Evolutionary conservation across 352 stramenopile genomes (phyloP), one percentile per base, ranked within the genome.

Genomic region (Pythium guiyangense): DNA sequence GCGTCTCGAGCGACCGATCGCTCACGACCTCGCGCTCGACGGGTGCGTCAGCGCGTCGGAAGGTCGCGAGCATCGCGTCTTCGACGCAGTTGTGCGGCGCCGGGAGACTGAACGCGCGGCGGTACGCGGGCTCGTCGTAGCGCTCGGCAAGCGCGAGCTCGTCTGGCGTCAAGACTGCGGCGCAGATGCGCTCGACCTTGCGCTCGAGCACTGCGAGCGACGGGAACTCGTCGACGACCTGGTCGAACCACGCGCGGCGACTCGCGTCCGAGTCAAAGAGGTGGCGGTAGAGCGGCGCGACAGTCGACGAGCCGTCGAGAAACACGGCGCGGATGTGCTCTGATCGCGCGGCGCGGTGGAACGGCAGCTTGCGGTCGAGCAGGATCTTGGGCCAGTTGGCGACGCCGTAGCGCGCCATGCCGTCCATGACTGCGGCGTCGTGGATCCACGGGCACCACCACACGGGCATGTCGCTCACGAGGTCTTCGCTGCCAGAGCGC

Each of bases 391-490:
- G 69, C 84, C 84, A 94, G 8, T 71, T 80, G 27, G 69, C 84
- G 29, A 96, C 64, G 55, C 86, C 86, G 57, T 90, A 77, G 12
- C 70, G 72, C 45, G 85, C 84, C 79, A 96, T 92, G 29, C 81
- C 86, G 48, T 86, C 86, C 20, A 96, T 79, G 11, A 93, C 44
- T 2, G 71, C 80, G 18, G 90, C 57, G 52, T 96, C 86, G 55
- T 96, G 86, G 27, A 94, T 77, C 86, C 86, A 96, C 12, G 86
- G 86, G 59, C 86, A 96, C 86, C 86, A 96, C 86, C 86, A 96
- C 31, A 92, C 79, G 4, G 86, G 86, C 83, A 96, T 93, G 48
- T 85, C 71, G 11, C 70, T 57, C 42, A 92, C 82, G 9, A 92
- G 64, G 47, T 72, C 62, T 6, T 73, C 59, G 25, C 64, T 74